A percentile compares a stretch with the other conserved stretches of the same genome.
phyloP scores from a whole-genome alignment of 2,329 filamentous ascomycete genomes.

The Trichoderma sp. region DNA sequence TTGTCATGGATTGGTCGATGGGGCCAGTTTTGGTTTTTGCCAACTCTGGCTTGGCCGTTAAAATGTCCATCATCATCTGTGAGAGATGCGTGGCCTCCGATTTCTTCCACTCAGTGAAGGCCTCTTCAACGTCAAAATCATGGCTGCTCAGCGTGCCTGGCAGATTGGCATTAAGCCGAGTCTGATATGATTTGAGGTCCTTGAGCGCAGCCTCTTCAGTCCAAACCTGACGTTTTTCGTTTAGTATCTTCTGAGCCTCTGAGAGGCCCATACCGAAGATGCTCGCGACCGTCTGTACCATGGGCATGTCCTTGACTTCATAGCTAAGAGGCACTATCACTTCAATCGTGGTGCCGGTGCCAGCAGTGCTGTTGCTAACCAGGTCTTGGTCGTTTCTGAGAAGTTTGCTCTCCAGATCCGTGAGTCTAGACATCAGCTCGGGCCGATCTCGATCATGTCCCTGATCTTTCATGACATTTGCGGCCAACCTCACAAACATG shows the following conservation, averaged over 20 bases:
- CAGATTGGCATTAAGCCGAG: constrained; percentile 79
- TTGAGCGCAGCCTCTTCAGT: constrained; percentile 87
- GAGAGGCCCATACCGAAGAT: constrained; percentile 81
- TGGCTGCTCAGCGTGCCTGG: constrained; percentile 74
- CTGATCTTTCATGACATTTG: constrained; percentile 75
- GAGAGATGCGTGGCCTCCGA: constrained; percentile 84
- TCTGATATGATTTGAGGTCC: constrained; percentile 92
- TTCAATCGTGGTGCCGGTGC: constrained; percentile 63
- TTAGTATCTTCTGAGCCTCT: constrained; percentile 84
- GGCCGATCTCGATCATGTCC: constrained; percentile 83
- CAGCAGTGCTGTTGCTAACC: constrained; percentile 38
- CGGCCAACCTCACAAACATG: constrained; percentile 86
- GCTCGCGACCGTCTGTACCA: constrained; percentile 82
- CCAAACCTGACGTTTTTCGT: constrained; percentile 78
- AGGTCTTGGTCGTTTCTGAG: constrained; percentile 93
- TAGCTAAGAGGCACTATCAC: constrained; percentile 81
- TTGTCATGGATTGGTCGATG: constrained; percentile 58
- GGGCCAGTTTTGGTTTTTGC: constrained; percentile 70
- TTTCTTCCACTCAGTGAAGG: constrained; percentile 88
- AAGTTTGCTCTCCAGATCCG: constrained; percentile 87
- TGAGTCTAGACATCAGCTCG: constrained; percentile 77
- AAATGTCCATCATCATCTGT: constrained; percentile 88
- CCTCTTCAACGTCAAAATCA: constrained; percentile 88
- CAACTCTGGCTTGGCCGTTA: constrained; percentile 82
- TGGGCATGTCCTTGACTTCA: constrained; percentile 94